These are phyloP conservation scores for Solanum hybrid DNA, from an alignment of 305 asterid species.

Conservation along the genomic window DNA sequence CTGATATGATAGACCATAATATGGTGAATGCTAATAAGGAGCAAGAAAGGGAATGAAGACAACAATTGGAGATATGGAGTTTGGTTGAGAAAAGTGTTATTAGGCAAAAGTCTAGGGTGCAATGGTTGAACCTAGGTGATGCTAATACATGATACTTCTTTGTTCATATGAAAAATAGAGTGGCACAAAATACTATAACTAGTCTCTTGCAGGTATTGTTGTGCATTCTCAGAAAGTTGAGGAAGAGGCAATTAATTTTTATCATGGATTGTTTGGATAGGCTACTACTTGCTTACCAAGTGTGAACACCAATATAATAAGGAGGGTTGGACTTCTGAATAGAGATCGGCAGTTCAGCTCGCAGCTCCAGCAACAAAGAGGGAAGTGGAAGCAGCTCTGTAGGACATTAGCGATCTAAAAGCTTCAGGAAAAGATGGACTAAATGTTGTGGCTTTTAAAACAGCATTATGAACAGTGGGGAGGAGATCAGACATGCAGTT, in stretches of 20 bases:
- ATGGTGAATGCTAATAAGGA: neutral
- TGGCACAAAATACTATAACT: neutral
- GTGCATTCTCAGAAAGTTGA: neutral
- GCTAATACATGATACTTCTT: neutral
- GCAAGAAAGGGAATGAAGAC: neutral
- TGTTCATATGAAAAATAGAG: neutral
- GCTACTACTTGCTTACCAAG: neutral
- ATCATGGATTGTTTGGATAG: neutral
- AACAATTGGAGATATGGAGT: neutral
- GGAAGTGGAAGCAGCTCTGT: neutral
- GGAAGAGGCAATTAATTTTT: neutral
- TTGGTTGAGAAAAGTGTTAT: neutral
- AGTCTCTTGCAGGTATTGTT: neutral
- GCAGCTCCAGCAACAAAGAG: neutral
- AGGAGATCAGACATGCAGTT: neutral
- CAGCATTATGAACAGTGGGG: neutral
- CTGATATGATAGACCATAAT: neutral
- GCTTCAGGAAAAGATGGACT: neutral
- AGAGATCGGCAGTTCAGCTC: neutral
- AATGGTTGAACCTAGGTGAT: neutral
- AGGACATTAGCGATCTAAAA: neutral
- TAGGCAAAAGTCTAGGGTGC: neutral
- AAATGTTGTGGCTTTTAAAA: neutral
- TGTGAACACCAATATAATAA: neutral
- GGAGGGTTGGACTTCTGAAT: neutral